These are phyloP conservation scores for Pseudozyma sp. DNA, from an alignment of 1,284 basidiomycete genomes.

Conservation along the genomic window DNA sequence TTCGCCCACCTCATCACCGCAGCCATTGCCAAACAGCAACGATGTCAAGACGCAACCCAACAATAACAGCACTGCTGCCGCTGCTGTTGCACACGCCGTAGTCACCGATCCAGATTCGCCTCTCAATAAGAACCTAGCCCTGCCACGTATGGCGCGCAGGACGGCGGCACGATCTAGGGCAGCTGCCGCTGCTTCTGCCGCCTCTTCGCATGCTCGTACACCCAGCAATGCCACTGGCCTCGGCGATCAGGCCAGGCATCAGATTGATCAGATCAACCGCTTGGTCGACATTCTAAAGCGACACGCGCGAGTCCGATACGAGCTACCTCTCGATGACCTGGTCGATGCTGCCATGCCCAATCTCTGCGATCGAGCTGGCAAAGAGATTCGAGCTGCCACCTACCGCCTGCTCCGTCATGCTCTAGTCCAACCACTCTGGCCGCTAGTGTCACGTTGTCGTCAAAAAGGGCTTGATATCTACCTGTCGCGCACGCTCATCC, in stretches of 20 bases:
- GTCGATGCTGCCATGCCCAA: constrained; percentile 79
- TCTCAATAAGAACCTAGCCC: constrained; percentile 18
- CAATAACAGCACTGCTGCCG: constrained; percentile 4
- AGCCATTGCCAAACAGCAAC: constrained; percentile 1
- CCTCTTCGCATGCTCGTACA: constrained; percentile 49
- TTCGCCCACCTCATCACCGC: constrained; percentile 13
- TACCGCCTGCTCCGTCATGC: constrained; percentile 88
- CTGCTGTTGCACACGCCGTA: background rate
- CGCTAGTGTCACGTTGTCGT: constrained; percentile 74
- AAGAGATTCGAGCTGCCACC: constrained; percentile 81
- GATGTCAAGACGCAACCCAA: background rate
- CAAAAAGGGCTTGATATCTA: constrained; percentile 82
- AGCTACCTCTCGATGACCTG: constrained; percentile 78
- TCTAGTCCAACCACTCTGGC: constrained; percentile 74
- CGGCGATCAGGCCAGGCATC: constrained; percentile 46
- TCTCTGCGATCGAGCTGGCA: constrained; percentile 80
- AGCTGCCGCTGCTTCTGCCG: constrained; percentile 34
- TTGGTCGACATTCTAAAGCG: constrained; percentile 80
- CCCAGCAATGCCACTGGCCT: constrained; percentile 55
- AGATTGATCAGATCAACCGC: constrained; percentile 72
- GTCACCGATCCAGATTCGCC: constrained; percentile 30
- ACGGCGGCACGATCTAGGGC: constrained; percentile 44
- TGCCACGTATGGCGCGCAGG: constrained; percentile 38
- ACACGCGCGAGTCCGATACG: constrained; percentile 81
- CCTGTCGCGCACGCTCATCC: constrained; percentile 82